Evolutionary conservation across 495 filamentous ascomycete species (phyloP).

Genomic region (Aspergillus baeticus): DNA sequence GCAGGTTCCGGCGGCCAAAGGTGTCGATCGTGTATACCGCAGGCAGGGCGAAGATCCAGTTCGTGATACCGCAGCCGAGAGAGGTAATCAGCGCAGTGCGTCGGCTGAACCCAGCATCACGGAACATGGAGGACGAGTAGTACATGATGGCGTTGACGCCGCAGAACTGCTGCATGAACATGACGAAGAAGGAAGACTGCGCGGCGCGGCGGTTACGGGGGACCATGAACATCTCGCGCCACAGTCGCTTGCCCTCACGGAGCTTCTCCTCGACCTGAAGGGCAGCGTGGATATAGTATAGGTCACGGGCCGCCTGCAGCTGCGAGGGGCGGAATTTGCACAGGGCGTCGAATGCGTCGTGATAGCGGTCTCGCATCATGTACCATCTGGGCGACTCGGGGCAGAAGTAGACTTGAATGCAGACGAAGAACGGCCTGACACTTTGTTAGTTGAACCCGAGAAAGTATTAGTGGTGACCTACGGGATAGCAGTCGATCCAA

Average conservation of each 20-base stretch:
- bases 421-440: slow-evolving; percentile 33
- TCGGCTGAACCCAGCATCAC: slow-evolving; percentile 43
- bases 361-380: slow-evolving; percentile 52
- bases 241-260: slow-evolving; percentile 44
- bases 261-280: slow-evolving; percentile 44
- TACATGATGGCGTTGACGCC: slow-evolving; percentile 54
- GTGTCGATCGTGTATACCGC: slow-evolving; percentile 70
- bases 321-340: slow-evolving; percentile 40
- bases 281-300: slow-evolving; percentile 53
- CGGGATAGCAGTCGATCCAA: slow-evolving; percentile 47
- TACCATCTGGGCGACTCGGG: slow-evolving; percentile 68
- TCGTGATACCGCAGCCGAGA: slow-evolving; percentile 63
- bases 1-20: slow-evolving; percentile 58
- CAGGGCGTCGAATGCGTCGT: slow-evolving; percentile 46
- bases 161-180: slow-evolving; percentile 54
- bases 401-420: slow-evolving; percentile 57
- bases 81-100: slow-evolving; percentile 51
- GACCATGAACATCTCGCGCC: slow-evolving; percentile 52
- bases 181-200: slow-evolving; percentile 48
- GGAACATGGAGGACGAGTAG: slow-evolving; percentile 58
- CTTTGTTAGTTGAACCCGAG: background rate
- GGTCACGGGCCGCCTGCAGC: slow-evolving; percentile 51
- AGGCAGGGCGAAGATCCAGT: slow-evolving; percentile 65
- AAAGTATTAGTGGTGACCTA: background rate
- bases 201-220: slow-evolving; percentile 55